Percentiles rank a stretch among this genome's conserved stretches.
phyloP scores from a whole-genome alignment of 2,329 filamentous ascomycete genomes.

The Curvularia spicifera region DNA sequence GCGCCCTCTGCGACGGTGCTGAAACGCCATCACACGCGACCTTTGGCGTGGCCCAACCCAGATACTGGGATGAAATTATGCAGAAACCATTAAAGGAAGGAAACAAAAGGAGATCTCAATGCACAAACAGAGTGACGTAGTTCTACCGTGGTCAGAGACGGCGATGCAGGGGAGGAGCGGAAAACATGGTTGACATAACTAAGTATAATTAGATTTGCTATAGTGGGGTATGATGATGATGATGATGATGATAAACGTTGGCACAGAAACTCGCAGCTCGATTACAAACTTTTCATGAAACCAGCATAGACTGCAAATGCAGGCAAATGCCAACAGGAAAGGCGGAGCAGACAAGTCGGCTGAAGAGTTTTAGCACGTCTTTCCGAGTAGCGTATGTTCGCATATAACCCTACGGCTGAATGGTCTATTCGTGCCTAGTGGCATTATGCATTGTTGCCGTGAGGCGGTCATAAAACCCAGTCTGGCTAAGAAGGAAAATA shows the following conservation, averaged over 20 bases:
- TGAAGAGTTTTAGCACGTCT: not conserved
- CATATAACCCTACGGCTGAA: not conserved
- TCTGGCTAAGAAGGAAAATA: not conserved
- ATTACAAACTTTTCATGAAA: conserved; percentile 25
- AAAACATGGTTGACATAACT: not conserved
- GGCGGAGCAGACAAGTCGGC: not conserved
- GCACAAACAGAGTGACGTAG: not conserved
- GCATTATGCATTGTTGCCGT: not conserved
- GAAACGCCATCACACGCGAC: conserved; percentile 15
- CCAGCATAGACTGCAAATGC: conserved; percentile 17
- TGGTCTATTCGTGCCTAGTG: not conserved
- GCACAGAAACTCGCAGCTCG: conserved; percentile 8
- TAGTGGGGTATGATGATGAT: conserved; percentile 10
- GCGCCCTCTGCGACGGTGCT: conserved; percentile 36
- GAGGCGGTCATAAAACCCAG: not conserved
- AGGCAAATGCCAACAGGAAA: not conserved
- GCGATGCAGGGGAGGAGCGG: not conserved
- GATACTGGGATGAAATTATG: not conserved
- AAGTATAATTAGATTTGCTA: conserved; percentile 11
- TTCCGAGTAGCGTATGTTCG: not conserved
- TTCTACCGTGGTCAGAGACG: not conserved
- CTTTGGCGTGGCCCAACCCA: not conserved
- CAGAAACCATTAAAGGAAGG: not conserved
- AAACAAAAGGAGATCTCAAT: not conserved
- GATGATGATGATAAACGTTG: not conserved